Percentiles rank a stretch among this genome's conserved stretches.
Evolutionary conservation across 2,329 filamentous ascomycete genomes (phyloP).

Genomic region (Thelonectria discophora): DNA sequence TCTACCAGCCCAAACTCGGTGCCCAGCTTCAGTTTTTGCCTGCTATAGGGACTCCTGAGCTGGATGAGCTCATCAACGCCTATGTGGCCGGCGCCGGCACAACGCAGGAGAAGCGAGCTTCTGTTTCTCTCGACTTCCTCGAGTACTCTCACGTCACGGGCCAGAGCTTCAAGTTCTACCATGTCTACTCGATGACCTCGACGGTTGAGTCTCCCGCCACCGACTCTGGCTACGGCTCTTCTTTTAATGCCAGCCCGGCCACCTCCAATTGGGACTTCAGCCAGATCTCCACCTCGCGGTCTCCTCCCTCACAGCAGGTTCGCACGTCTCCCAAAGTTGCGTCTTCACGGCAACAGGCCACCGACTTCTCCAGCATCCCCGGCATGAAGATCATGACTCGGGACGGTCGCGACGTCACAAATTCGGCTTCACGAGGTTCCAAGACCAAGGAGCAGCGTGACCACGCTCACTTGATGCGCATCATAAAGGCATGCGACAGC

Average conservation of each 20-base stretch:
- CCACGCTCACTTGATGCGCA: constrained; percentile 72
- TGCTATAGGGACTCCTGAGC: constrained; percentile 68
- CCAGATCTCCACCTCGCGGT: constrained; percentile 46
- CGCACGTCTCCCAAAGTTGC: constrained; percentile 41
- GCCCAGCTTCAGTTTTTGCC: constrained; percentile 71
- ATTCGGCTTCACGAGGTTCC: constrained; percentile 67
- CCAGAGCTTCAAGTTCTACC: constrained; percentile 69
- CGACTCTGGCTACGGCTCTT: constrained; percentile 57
- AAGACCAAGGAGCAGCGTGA: constrained; percentile 75
- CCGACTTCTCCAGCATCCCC: constrained; percentile 63
- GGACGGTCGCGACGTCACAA: constrained; percentile 70
- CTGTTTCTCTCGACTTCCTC: constrained; percentile 68
- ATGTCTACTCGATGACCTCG: constrained; percentile 53
- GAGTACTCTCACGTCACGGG: constrained; percentile 62
- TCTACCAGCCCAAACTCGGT: constrained; percentile 67
- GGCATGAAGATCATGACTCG: constrained; percentile 74
- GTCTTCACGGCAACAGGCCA: constrained; percentile 43
- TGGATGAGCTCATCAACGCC: constrained; percentile 67
- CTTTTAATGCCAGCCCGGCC: constrained; percentile 60
- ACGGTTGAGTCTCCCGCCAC: constrained; percentile 56
- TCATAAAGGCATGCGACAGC: constrained; percentile 72
- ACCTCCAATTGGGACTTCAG: constrained; percentile 60
- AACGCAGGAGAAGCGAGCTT: constrained; percentile 66
- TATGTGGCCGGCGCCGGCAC: constrained; percentile 63
- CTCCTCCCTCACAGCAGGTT: constrained; percentile 42